Conservation (phyloP, 2,329 filamentous ascomycete genomes). For the Penicillium sp. region DNA sequence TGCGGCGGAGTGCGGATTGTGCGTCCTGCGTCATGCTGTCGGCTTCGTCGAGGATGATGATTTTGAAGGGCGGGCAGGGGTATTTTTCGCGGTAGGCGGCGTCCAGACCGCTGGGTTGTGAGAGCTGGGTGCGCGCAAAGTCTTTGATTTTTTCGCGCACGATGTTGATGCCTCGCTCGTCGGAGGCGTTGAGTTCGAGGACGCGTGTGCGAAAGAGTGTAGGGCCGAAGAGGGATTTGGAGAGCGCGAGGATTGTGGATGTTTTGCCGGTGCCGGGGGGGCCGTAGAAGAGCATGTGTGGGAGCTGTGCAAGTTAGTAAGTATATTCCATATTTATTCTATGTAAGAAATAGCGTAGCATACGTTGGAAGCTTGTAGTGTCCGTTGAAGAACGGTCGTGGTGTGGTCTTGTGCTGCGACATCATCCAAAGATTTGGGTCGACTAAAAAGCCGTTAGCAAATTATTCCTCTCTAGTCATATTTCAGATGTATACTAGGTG, state of each 20-base stretch:
- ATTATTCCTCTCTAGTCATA: background rate
- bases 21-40: slow-evolving; percentile 99
- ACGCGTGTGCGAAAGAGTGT: slow-evolving; percentile 89
- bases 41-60: slow-evolving; percentile 96
- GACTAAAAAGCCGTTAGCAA: slow-evolving; percentile 51
- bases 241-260: slow-evolving; percentile 91
- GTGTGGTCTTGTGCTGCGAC: slow-evolving; percentile 98
- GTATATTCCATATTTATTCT: slow-evolving; percentile 1
- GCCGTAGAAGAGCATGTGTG: slow-evolving; percentile 99
- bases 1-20: slow-evolving; percentile 83
- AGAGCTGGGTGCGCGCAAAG: slow-evolving; percentile 92
- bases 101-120: slow-evolving; percentile 66
- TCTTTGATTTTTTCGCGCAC: slow-evolving; percentile 98
- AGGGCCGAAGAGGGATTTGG: slow-evolving; percentile 95
- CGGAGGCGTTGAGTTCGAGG: slow-evolving; percentile 98
- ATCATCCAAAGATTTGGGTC: slow-evolving; percentile 88
- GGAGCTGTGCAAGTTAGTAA: slow-evolving; percentile 55
- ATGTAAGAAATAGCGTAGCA: background rate
- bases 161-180: slow-evolving; percentile 95
- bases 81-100: slow-evolving; percentile 65
- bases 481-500: background rate
- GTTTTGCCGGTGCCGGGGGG: slow-evolving; percentile 98
- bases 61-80: slow-evolving; percentile 96
- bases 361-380: slow-evolving; percentile 89
- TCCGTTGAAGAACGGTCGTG: slow-evolving; percentile 84